Base-by-base conservation (phyloP, 495 filamentous ascomycete genomes). In the Xylaria nigripes region DNA sequence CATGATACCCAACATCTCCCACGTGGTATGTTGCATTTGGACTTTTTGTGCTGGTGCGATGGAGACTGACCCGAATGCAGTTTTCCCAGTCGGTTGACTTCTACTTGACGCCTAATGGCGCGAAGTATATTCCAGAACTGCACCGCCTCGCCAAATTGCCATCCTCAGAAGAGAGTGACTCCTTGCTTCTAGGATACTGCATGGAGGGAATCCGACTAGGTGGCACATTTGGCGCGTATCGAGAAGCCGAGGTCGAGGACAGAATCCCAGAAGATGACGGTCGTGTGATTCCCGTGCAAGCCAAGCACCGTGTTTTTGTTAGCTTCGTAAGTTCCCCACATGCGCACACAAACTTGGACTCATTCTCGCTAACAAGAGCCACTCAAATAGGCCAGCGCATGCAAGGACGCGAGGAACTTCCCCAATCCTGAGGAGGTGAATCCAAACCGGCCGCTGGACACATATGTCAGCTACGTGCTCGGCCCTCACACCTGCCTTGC, bases 71-170 rank as follows among this genome's bases (percentile, higher is more conserved):
- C 7, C 16, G 3, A 15, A 30, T 34, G 9, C 25, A 76, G 72
- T 73, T 93, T 59, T 83, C 86, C 8, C 85, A 89, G 68, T 77
- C 87, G 10, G 76, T 92, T 10, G 88, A 94, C 62, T 91, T 82
- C 73, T 94, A 89, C 71, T 72, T 90, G 24, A 77, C 76, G 0
- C 71, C 77, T 13, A 38, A 58, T 0, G 81, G 81, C 53, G 71
- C 75, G 36, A 45, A 68, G 22, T 74, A 89, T 58, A 66, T 84
- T 6, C 71, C 79, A 2, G 78, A 80, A 27, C 77, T 90, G 60
- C 73, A 81, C 63, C 68, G 67, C 8, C 70, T 84, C 22, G 79
- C 80, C 6, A 58, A 55, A 8, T 55, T 67, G 32, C 62, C 70
- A 0, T 29, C 67, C 0, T 65, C 62, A 0, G 54, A 53, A 0